phyloP scores from a whole-genome alignment of 2,329 filamentous ascomycete genomes.

The Aspergillus floridensis region DNA sequence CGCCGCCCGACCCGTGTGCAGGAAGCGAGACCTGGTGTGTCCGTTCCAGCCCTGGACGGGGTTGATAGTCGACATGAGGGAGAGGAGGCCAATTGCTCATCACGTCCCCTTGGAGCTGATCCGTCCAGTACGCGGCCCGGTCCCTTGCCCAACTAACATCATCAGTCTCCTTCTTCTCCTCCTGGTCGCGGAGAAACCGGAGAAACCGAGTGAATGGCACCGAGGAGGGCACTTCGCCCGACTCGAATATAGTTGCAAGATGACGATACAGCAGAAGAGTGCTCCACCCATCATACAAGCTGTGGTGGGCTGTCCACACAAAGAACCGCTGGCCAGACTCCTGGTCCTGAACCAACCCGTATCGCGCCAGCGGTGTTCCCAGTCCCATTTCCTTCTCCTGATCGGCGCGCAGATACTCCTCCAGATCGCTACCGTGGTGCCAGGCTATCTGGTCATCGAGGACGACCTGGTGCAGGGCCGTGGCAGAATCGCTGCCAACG shows the following conservation, averaged over 20 bases:
- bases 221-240: neutral
- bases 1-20: too few relatives aligned
- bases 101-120: too few relatives aligned
- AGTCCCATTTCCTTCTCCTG: neutral
- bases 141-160: too few relatives aligned
- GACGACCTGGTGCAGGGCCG: neutral
- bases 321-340: neutral
- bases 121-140: too few relatives aligned
- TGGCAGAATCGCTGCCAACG: neutral
- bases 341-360: neutral
- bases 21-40: too few relatives aligned
- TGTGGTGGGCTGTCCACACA: neutral
- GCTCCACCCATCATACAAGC: neutral
- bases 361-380: neutral
- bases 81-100: too few relatives aligned
- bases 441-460: neutral
- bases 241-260: neutral
- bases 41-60: too few relatives aligned
- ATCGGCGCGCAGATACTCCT: neutral
- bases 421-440: neutral
- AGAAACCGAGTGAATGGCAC: neutral
- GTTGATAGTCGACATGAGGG: too few relatives aligned
- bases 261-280: neutral
- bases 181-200: neutral
- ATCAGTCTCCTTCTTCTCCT: too few relatives aligned